Evolutionary conservation across 805 yeast genomes (phyloP), one percentile per base, ranked within the genome.

Genomic region (Debaryomyces maramus): DNA sequence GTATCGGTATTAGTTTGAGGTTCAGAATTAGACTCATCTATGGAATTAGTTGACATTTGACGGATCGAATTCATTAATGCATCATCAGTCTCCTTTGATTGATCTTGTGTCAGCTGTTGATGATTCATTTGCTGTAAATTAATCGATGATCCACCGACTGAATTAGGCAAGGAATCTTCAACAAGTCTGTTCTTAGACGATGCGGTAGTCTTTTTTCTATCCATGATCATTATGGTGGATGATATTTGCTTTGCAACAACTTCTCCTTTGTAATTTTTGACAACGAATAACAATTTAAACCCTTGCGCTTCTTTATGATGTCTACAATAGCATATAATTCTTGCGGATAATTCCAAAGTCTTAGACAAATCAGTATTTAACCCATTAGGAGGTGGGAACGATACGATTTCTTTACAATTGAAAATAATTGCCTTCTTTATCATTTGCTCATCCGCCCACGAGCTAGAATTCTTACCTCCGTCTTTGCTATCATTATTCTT

Each of bases 321-420:
- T 48, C 98, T 80, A 65, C 98, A 93, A 60, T 93, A 91, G 63
- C 99, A 91, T 7, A 91, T 91, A 30, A 93, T 80, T 62, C 99
- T 78, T 17, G 96, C 78, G 26, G 76, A 63, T 23, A 78, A 54
- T 31, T 78, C 81, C 28, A 78, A 55, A 2, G 70, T 57, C 47
- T 72, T 73, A 11, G 55, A 46, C 41, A 56, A 32, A 45, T 51
- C 56, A 28, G 51, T 56, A 36, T 54, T 52, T 46, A 68, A 55
- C n/a, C 71, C 71, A 19, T 71, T 68, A 21, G 84, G 81, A 19
- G 83, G 71, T 5, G 87, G 86, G 52, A 85, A 77, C 10, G 88
- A 78, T 29, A 88, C 76, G 17, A 93, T 75, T 63, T 91, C 97
- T 54, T 88, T 85, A 63, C 95, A 87, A 65, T 93, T 91, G 72